Evolutionary conservation across 2,329 filamentous ascomycete genomes (phyloP), one percentile per base, ranked within the genome.

Genomic region (Botrytis cinerea): DNA sequence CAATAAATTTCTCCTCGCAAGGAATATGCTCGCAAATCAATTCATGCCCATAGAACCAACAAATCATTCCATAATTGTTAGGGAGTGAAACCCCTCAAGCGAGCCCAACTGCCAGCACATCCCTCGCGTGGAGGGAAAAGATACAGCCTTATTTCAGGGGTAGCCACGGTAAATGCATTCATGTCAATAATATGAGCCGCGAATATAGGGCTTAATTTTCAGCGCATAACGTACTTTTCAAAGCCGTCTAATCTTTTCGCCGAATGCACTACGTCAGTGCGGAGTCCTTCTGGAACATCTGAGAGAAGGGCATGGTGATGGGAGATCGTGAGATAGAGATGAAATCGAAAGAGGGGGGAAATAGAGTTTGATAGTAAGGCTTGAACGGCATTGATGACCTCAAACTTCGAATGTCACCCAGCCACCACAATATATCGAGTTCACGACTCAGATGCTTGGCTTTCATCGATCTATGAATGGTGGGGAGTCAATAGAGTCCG

Each of bases 21-120:
- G 71, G 62, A 51, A 59, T 1, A 51, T 60, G 48, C 71, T 20
- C 66, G 71, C 45, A 72, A 16, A 40, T 18, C 6, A 9, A 54
- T 60, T 72, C 28, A 69, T 72, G 71, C 71, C 40, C 71, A 66
- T 57, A 38, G 20, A 32, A 16, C 25, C 59, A 62, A 18, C 70
- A 71, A 46, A 54, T 43, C 28, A 57, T 57, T 28, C 32, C 35
- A 72, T 60, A 51, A 60, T 60, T 48, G 48, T 38, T 32, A 68
- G 48, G 28, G 35, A 40, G 25, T 43, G 38, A 57, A 57, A 57
- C 35, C 35, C 9, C n/a, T 57, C 25, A 43, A 69, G 38, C 51
- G 40, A 72, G 32, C 51, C 71, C 32, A 28, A 69, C 12, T 38
- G 25, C 71, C 71, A 68, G 71, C 71, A 72, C 63, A 68, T 60